These are phyloP conservation scores for Lasiosphaeria ovina DNA, from an alignment of 495 filamentous ascomycete genomes.

Conservation along the genomic window DNA sequence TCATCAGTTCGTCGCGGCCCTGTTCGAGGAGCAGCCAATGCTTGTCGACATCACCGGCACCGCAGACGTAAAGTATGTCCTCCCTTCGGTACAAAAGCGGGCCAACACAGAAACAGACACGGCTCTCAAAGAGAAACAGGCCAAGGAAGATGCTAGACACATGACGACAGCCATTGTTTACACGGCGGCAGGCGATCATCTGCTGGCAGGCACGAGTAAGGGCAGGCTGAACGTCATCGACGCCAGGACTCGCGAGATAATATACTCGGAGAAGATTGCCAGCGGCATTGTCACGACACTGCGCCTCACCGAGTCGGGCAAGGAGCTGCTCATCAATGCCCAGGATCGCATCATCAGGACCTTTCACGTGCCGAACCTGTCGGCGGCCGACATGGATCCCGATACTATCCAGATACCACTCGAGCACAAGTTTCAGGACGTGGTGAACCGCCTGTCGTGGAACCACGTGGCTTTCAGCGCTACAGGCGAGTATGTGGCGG, in stretches of 20 bases:
- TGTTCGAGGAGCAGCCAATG: conserved; percentile 89
- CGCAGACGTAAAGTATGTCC: conserved; percentile 64
- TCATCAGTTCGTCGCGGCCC: conserved; percentile 75
- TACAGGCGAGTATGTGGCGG: conserved; percentile 87
- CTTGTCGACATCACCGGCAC: conserved; percentile 74
- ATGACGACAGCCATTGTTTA: conserved; percentile 90
- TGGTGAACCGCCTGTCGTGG: conserved; percentile 91
- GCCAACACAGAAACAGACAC: conserved; percentile 61
- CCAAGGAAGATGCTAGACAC: conserved; percentile 87
- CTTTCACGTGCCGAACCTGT: conserved; percentile 60
- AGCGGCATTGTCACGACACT: conserved; percentile 85
- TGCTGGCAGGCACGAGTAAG: conserved; percentile 88
- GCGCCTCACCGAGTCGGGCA: conserved; percentile 76
- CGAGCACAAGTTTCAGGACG: conserved; percentile 97
- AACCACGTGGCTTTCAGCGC: conserved; percentile 93
- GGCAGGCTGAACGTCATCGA: conserved; percentile 95
- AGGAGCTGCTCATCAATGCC: conserved; percentile 83
- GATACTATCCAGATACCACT: conserved; percentile 81
- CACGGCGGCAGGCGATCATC: conserved; percentile 76
- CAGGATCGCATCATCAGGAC: conserved; percentile 92
- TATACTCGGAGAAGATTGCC: conserved; percentile 83
- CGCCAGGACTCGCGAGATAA: conserved; percentile 69
- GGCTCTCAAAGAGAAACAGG: conserved; percentile 73
- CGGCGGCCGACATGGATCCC: conserved; percentile 54
- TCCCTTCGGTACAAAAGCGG: conserved; percentile 79